Conservation (phyloP, 306 rosid species). For the Castanea sativa region DNA sequence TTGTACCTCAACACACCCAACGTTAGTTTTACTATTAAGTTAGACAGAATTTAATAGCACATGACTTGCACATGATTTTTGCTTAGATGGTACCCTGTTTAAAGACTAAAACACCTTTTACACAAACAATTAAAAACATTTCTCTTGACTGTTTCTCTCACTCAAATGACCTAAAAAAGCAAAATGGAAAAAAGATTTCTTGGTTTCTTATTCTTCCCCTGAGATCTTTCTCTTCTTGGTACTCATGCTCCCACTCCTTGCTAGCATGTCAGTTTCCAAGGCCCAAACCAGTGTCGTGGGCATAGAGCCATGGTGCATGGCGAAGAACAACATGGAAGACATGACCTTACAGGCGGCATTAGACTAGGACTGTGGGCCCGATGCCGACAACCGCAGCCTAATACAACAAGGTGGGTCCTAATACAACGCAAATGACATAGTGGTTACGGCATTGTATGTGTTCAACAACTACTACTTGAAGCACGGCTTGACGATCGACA, state of each 20-base stretch:
- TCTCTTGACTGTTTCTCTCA: neutral
- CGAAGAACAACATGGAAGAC: slow-evolving; percentile 89
- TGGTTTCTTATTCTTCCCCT: neutral
- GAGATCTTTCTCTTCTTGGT: slow-evolving; percentile 1
- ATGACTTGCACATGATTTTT: too few species aligned
- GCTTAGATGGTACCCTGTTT: too few species aligned
- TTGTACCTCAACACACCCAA: too few species aligned
- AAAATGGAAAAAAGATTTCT: slow-evolving; percentile 31
- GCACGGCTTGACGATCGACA: slow-evolving; percentile 66
- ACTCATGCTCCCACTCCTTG: slow-evolving; percentile 19
- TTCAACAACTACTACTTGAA: slow-evolving; percentile 76
- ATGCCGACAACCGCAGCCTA: slow-evolving; percentile 67
- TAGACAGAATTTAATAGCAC: too few species aligned
- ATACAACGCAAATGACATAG: slow-evolving; percentile 56
- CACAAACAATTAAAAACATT: too few species aligned
- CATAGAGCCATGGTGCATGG: slow-evolving; percentile 86
- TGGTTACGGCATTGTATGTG: slow-evolving; percentile 69
- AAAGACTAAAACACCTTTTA: too few species aligned
- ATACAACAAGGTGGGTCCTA: slow-evolving; percentile 79
- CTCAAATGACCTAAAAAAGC: neutral
- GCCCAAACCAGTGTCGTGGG: slow-evolving; percentile 28
- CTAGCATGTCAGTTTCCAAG: slow-evolving; percentile 16
- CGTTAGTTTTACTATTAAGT: too few species aligned
- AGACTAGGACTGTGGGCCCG: slow-evolving; percentile 86
- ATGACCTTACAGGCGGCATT: slow-evolving; percentile 61